These are phyloP conservation scores for Phialocephala subalpina DNA, from an alignment of 2,329 filamentous ascomycete species.

Conservation along the genomic window DNA sequence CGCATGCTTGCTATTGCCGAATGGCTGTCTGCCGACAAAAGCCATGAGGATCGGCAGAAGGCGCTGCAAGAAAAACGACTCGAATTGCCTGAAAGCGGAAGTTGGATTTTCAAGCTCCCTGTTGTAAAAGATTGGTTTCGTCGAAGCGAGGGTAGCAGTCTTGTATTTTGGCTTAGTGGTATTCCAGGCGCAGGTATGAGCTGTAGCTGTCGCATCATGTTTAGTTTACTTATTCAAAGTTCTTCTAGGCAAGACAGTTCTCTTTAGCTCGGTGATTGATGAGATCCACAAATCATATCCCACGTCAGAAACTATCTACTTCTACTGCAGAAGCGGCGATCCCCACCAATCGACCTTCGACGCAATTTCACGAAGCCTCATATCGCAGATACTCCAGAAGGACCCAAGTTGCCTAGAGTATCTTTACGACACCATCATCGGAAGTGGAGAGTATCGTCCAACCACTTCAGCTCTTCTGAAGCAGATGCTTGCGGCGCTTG, in stretches of 20 bases:
- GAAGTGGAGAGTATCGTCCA: background rate
- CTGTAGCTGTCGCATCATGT: background rate
- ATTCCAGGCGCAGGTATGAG: background rate
- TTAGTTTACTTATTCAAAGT: background rate
- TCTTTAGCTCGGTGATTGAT: background rate
- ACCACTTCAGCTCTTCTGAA: background rate
- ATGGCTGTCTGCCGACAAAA: constrained; percentile 1
- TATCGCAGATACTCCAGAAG: background rate
- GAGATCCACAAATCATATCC: background rate
- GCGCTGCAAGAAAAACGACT: background rate
- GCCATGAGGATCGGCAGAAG: background rate
- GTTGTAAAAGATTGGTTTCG: background rate
- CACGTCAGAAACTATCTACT: background rate
- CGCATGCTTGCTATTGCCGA: background rate
- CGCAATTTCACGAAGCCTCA: background rate
- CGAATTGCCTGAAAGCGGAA: background rate
- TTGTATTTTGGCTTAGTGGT: background rate
- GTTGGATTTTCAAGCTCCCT: background rate
- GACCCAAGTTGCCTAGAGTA: background rate
- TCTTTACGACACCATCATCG: background rate
- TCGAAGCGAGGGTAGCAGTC: background rate
- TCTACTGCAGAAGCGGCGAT: background rate
- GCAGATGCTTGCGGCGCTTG: background rate
- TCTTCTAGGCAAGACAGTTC: background rate
- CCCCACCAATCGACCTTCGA: background rate